phyloP scores from a whole-genome alignment of 2,329 filamentous ascomycete species.

The Cordyceps cicadae region DNA sequence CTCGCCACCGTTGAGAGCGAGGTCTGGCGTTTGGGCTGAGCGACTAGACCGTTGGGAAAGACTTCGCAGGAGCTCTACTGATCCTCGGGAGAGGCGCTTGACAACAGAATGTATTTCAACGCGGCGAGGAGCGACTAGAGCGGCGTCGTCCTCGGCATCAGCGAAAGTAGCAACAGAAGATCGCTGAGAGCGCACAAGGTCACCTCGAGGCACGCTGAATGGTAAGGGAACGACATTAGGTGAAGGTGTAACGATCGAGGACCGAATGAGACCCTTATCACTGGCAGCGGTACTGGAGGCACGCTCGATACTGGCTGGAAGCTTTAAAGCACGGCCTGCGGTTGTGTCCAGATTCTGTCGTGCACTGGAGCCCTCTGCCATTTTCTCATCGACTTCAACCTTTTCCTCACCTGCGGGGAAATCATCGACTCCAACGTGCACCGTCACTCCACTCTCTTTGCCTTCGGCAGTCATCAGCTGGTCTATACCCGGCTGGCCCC shows the following conservation, averaged over 20 bases:
- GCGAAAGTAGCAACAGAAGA: constrained; percentile 66
- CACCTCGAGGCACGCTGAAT: constrained; percentile 48
- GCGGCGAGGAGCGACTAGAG: constrained; percentile 13
- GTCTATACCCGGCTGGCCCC: constrained; percentile 22
- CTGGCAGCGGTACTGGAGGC: constrained; percentile 17
- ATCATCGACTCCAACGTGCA: constrained; percentile 46
- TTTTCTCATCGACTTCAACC: constrained; percentile 23
- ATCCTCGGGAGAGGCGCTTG: constrained; percentile 41
- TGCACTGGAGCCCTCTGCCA: constrained; percentile 11
- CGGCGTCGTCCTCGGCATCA: constrained; percentile 43
- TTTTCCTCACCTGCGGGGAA: constrained; percentile 23
- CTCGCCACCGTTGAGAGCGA: constrained; percentile 21
- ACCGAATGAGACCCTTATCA: constrained; percentile 12
- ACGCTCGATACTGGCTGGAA: constrained; percentile 14
- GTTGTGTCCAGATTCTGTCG: neutral
- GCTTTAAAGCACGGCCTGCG: neutral
- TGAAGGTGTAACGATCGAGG: constrained; percentile 26
- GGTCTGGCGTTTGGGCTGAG: neutral
- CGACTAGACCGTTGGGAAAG: constrained; percentile 24
- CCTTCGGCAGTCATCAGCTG: constrained; percentile 35
- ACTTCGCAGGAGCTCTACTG: constrained; percentile 29
- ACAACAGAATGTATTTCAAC: constrained; percentile 32
- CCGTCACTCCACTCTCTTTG: constrained; percentile 40
- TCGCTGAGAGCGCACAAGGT: constrained; percentile 35
- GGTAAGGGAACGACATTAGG: constrained; percentile 55